These are phyloP conservation scores for Tuber calosporum DNA, from an alignment of 495 filamentous ascomycete genomes.

Conservation along the genomic window DNA sequence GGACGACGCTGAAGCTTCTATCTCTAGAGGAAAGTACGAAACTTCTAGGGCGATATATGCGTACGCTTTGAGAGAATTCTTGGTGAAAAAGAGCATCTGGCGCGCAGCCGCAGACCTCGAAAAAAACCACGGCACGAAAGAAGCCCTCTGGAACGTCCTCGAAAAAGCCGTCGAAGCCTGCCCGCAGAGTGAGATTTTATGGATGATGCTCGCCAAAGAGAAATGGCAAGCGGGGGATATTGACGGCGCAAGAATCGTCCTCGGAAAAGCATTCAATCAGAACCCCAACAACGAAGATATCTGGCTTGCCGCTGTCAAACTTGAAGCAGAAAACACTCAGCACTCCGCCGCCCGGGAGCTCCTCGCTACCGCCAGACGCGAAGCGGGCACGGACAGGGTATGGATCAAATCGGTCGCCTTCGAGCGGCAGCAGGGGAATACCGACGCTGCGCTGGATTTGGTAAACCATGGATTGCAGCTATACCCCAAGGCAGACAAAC, in stretches of 20 bases:
- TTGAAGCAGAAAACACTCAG: constrained; percentile 79
- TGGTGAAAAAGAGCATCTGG: constrained; percentile 75
- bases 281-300: constrained; percentile 95
- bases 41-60: constrained; percentile 90
- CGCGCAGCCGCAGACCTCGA: constrained; percentile 85
- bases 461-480: constrained; percentile 77
- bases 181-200: constrained; percentile 79
- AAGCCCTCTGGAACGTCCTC: constrained; percentile 72
- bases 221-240: constrained; percentile 82
- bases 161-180: constrained; percentile 93
- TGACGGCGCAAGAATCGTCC: constrained; percentile 72
- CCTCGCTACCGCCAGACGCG: constrained; percentile 67
- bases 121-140: constrained; percentile 77
- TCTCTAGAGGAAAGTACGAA: constrained; percentile 69
- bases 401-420: constrained; percentile 94
- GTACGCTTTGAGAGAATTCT: constrained; percentile 80
- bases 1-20: constrained; percentile 77
- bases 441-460: constrained; percentile 72
- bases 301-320: constrained; percentile 88
- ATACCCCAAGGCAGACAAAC: constrained; percentile 79
- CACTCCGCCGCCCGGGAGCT: constrained; percentile 73
- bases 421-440: constrained; percentile 73
- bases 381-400: constrained; percentile 88
- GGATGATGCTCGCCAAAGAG: constrained; percentile 92
- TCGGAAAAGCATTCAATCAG: constrained; percentile 81